phyloP scores from a whole-genome alignment of 257 asterid genomes.

The Scutellaria galericulata region DNA sequence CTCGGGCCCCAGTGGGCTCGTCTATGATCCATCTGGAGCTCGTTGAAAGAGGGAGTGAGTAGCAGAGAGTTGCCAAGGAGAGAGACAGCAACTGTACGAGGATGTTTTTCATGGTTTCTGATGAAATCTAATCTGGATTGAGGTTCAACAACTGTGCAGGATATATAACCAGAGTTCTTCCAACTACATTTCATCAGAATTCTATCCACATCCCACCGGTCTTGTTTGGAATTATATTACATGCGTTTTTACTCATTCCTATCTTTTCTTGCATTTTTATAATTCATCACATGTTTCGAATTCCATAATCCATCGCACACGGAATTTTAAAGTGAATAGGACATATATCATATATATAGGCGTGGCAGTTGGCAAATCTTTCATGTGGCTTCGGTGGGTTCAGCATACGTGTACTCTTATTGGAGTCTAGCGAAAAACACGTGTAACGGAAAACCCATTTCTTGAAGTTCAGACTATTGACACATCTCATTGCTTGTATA shows the following conservation, averaged over 20 bases:
- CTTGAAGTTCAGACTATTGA: too few relatives aligned
- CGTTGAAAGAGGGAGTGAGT: slow-evolving; percentile 59
- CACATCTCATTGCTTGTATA: too few relatives aligned
- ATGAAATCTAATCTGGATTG: neutral
- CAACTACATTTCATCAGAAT: slow-evolving; percentile 43
- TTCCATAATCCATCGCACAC: too few relatives aligned
- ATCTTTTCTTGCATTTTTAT: too few relatives aligned
- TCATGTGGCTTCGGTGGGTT: neutral
- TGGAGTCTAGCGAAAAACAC: too few relatives aligned
- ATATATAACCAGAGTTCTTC: neutral
- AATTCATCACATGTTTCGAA: too few relatives aligned
- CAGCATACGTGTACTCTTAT: too few relatives aligned
- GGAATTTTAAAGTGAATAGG: too few relatives aligned
- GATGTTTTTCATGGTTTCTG: slow-evolving; percentile 23
- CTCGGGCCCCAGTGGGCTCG: slow-evolving; percentile 45
- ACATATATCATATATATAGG: too few relatives aligned
- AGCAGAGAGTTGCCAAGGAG: slow-evolving; percentile 23
- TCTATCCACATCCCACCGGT: slow-evolving; percentile 19
- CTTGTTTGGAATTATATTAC: too few relatives aligned
- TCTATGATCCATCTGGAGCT: slow-evolving; percentile 62
- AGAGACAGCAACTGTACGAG: slow-evolving; percentile 31
- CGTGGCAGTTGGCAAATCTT: slow-evolving; percentile 4
- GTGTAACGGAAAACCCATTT: too few relatives aligned
- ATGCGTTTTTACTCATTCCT: too few relatives aligned
- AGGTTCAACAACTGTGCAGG: neutral